phyloP scores from a whole-genome alignment of 192 early-diverging fungal species.

The Phlyctochytrium planicorne region DNA sequence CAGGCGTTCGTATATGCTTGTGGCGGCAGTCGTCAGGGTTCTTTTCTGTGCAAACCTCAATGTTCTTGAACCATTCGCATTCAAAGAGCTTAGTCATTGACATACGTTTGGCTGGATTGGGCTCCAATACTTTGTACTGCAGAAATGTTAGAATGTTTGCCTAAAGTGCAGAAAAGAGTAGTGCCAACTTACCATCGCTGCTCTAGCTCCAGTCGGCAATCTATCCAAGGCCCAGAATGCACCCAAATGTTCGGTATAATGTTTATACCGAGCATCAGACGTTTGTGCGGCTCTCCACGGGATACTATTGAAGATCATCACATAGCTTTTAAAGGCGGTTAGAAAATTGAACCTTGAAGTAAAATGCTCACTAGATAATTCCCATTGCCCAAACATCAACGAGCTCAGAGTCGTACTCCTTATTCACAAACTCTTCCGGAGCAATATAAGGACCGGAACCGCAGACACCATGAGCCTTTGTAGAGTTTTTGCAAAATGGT shows the following conservation, averaged over 20 bases:
- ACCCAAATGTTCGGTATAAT: slow-evolving; percentile 40
- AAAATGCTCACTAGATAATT: slow-evolving; percentile 84
- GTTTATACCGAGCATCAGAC: slow-evolving; percentile 47
- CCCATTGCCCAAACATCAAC: slow-evolving; percentile 95
- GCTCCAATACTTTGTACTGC: slow-evolving; percentile 73
- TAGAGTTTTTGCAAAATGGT: slow-evolving; percentile 74
- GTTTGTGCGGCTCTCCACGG: slow-evolving; percentile 49
- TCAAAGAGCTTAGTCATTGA: slow-evolving; percentile 68
- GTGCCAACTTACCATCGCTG: slow-evolving; percentile 56
- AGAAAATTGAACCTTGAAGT: slow-evolving; percentile 52
- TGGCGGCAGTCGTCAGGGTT: slow-evolving; percentile 17
- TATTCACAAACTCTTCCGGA: slow-evolving; percentile 75
- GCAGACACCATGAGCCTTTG: slow-evolving; percentile 84
- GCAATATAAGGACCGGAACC: slow-evolving; percentile 98
- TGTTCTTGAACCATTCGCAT: slow-evolving; percentile 74
- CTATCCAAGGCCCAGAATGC: slow-evolving; percentile 76
- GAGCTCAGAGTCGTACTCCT: slow-evolving; percentile 85
- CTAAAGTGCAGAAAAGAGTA: slow-evolving; percentile 5
- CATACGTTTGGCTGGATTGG: slow-evolving; percentile 67
- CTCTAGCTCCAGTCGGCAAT: slow-evolving; percentile 62
- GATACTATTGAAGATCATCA: slow-evolving; percentile 55
- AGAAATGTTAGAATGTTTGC: not conserved
- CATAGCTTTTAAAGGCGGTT: slow-evolving; percentile 58
- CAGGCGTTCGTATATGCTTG: slow-evolving; percentile 10
- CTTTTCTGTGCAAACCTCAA: slow-evolving; percentile 57